Percentiles rank a stretch among this genome's conserved stretches.
These are phyloP conservation scores for Lasiosphaeria ovina DNA, from an alignment of 495 filamentous ascomycete species.

Conservation along the genomic window DNA sequence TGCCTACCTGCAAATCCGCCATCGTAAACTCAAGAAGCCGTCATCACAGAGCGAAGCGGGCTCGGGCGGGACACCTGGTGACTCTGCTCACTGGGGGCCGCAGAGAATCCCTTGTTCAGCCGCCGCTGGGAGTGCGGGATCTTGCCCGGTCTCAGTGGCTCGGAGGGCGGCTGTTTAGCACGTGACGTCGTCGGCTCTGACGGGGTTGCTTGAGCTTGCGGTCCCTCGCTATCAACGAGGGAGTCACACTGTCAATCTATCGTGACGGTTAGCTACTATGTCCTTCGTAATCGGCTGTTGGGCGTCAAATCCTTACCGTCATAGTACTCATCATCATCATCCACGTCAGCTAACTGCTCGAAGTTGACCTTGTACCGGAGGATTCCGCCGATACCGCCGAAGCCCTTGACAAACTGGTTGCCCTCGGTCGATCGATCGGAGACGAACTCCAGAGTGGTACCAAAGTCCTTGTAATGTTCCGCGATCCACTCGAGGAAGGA, in stretches of 20 bases:
- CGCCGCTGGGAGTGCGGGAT: conserved; percentile 38
- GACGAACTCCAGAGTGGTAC: conserved; percentile 94
- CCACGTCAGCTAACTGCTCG: conserved; percentile 91
- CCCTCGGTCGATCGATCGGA: conserved; percentile 95
- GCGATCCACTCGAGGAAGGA: conserved; percentile 99
- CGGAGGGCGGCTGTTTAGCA: conserved; percentile 32
- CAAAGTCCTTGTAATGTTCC: conserved; percentile 96
- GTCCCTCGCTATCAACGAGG: conserved; percentile 90
- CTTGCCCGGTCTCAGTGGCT: conserved; percentile 38
- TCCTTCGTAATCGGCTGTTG: neutral
- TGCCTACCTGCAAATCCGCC: conserved; percentile 20
- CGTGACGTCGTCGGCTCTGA: conserved; percentile 48
- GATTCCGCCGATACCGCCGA: conserved; percentile 95
- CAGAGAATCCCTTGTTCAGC: conserved; percentile 40
- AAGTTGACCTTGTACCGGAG: conserved; percentile 99
- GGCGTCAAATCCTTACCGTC: conserved; percentile 57
- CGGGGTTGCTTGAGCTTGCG: conserved; percentile 64
- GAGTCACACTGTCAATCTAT: conserved; percentile 85
- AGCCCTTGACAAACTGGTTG: conserved; percentile 99
- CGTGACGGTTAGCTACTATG: neutral
- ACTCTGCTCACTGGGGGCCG: conserved; percentile 35
- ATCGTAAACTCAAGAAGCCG: conserved; percentile 51
- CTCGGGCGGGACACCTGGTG: conserved; percentile 51
- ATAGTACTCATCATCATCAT: conserved; percentile 98
- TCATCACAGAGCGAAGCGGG: conserved; percentile 60